These are phyloP conservation scores for Candida vaughaniae DNA, from an alignment of 805 yeast genomes.

Conservation along the genomic window DNA sequence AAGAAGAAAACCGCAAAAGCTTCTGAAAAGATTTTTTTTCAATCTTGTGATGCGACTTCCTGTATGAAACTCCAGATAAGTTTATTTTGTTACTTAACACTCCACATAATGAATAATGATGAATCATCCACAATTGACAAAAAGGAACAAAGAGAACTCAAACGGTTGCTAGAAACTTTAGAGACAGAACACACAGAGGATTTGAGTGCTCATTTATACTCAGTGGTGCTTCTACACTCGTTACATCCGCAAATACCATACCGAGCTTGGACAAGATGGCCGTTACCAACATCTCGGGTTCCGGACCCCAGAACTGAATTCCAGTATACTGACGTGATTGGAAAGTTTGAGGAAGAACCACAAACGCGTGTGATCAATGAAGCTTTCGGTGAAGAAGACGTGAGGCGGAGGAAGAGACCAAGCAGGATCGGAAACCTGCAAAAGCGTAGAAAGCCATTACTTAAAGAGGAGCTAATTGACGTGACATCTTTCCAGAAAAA, in stretches of 20 bases:
- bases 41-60: slow-evolving; percentile 85
- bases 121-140: too few relatives aligned
- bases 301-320: slow-evolving; percentile 35
- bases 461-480: too few relatives aligned
- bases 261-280: slow-evolving; percentile 60
- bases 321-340: slow-evolving; percentile 19
- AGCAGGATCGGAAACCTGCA: too few relatives aligned
- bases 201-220: slow-evolving; percentile 63
- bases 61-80: slow-evolving; percentile 82
- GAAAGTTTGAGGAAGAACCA: not conserved
- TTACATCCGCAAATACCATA: slow-evolving; percentile 36
- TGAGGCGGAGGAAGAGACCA: too few relatives aligned
- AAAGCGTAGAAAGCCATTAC: too few relatives aligned
- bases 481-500: slow-evolving; percentile 1
- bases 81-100: slow-evolving; percentile 85
- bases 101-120: too few relatives aligned
- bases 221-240: slow-evolving; percentile 46
- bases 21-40: slow-evolving; percentile 20
- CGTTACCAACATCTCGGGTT: slow-evolving; percentile 34
- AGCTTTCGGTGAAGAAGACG: too few relatives aligned
- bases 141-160: too few relatives aligned
- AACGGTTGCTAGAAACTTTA: too few relatives aligned
- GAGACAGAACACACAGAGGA: slow-evolving; percentile 56
- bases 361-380: not conserved
- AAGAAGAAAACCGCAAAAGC: slow-evolving; percentile 7